These are phyloP conservation scores for Fusarium udum DNA, from an alignment of 2,329 filamentous ascomycete species.

Conservation along the genomic window DNA sequence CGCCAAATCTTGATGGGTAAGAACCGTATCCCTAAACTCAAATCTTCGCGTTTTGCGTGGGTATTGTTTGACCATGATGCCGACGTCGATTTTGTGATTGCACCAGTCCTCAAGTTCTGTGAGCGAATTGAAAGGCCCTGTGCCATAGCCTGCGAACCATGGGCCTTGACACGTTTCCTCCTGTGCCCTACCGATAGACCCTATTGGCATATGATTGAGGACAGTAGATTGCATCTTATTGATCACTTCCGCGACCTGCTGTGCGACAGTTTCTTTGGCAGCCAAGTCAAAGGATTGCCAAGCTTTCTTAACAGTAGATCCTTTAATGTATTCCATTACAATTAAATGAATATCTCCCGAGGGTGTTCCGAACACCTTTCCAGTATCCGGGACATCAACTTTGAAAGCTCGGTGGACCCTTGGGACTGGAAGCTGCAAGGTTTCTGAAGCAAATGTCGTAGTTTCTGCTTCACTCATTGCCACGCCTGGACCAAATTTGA, in stretches of 20 bases:
- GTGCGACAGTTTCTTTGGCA: rapidly evolving
- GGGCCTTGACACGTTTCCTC: neutral
- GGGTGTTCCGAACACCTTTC: too few species aligned
- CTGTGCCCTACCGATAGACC: rapidly evolving
- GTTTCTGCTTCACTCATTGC: neutral
- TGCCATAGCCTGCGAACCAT: neutral
- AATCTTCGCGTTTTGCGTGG: rapidly evolving
- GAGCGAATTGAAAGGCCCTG: rapidly evolving
- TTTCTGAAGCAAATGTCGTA: neutral
- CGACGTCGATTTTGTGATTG: neutral
- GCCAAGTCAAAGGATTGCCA: rapidly evolving
- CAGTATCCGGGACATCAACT: too few species aligned
- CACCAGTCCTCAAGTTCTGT: rapidly evolving
- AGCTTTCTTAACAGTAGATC: rapidly evolving
- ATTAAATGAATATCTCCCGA: too few species aligned
- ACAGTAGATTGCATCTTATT: rapidly evolving
- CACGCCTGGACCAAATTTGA: neutral
- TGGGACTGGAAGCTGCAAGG: rapidly evolving
- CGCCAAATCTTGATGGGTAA: rapidly evolving
- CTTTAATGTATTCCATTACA: neutral
- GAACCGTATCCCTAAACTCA: rapidly evolving
- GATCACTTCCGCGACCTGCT: rapidly evolving
- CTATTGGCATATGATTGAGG: rapidly evolving
- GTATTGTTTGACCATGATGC: rapidly evolving
- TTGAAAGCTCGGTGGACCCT: too few species aligned